A percentile compares a stretch with the other conserved stretches of the same genome.
phyloP scores from a whole-genome alignment of 2,329 filamentous ascomycete genomes.

The Karstenula rhodostoma region DNA sequence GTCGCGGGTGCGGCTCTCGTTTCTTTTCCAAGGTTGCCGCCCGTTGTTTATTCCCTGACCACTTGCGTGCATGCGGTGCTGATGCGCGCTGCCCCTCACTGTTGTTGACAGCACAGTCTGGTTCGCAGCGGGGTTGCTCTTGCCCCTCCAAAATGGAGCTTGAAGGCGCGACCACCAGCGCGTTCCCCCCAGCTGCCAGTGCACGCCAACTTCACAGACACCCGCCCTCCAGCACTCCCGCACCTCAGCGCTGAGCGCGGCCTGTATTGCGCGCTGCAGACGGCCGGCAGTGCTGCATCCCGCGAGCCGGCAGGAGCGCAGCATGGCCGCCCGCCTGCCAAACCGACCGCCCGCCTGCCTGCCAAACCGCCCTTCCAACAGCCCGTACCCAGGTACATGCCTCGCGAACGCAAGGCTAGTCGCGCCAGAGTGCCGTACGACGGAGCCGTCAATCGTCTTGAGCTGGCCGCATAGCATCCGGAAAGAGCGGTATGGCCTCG shows the following conservation, averaged over 20 bases:
- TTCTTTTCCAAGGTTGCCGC: conserved; percentile 7
- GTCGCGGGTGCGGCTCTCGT: conserved; percentile 15
- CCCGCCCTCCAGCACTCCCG: too few species aligned
- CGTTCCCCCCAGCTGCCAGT: background rate
- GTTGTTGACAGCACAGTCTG: conserved; percentile 6
- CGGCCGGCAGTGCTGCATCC: background rate
- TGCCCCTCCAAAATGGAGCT: conserved; percentile 10
- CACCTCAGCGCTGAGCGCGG: too few species aligned
- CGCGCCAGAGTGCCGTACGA: conserved; percentile 29
- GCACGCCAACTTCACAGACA: background rate
- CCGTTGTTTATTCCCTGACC: conserved; percentile 11
- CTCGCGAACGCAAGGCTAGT: conserved; percentile 8
- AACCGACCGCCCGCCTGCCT: conserved; percentile 34
- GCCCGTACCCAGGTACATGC: conserved; percentile 4
- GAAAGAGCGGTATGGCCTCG: conserved; percentile 47
- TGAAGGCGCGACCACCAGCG: background rate
- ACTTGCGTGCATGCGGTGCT: background rate
- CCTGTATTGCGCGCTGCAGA: background rate
- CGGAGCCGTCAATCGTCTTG: conserved; percentile 26
- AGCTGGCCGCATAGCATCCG: conserved; percentile 30
- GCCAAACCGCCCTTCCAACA: conserved; percentile 34
- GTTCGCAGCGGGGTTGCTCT: conserved; percentile 4
- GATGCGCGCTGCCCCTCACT: conserved; percentile 6
- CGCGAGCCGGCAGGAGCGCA: conserved; percentile 20
- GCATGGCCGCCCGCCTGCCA: conserved; percentile 34